Base-by-base conservation (phyloP, 2,329 filamentous ascomycete species). In the Tolypocladium ophioglossoides region DNA sequence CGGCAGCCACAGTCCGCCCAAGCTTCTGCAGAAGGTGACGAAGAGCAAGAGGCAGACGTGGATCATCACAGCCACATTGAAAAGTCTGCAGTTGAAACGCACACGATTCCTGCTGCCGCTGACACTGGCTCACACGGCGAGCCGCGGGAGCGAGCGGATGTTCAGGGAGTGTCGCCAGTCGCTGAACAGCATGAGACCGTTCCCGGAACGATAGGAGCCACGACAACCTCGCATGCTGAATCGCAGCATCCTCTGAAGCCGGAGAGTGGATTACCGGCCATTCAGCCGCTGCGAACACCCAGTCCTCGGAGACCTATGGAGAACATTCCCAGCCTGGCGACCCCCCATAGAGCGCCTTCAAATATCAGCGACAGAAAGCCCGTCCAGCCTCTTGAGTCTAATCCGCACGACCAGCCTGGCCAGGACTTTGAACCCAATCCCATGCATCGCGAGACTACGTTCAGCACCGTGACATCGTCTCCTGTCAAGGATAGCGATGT, bases 401-500 rank as follows among this genome's bases (percentile, higher is more conserved):
- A 18, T 12, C 6, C 11, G 24, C 30, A 18, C 7, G 67, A 69
- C 10, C 53, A 62, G n/a, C 60, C 66, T 27, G 61, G 67, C 7
- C 65, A 67, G 0, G 68, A 73, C 12, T 69, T 73, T 51, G 63
- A 65, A 32, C 64, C 68, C 16, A 63, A 65, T 22, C 63, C 66
- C 8, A 61, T 78, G 27, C 68, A 73, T 52, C 70, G 75, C 3
- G 68, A 72, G 30, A 65, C 70, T 8, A 77, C 75, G 0, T 66
- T 75, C 50, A 80, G 77, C 62, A 78, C 77, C 0, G 63, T 70
- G 11, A 74, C 75, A 11, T 75, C 76, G 9, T 77, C 78, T 0
- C 77, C 82, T 34, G 74, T 84, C 55, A 81, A 85, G 59, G 86
- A 90, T 62, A 90, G 80, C 62, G 87, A 91, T 59, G 76, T 80